These are phyloP conservation scores for Anisogramma anomala DNA, from an alignment of 2,329 filamentous ascomycete genomes.

Conservation along the genomic window DNA sequence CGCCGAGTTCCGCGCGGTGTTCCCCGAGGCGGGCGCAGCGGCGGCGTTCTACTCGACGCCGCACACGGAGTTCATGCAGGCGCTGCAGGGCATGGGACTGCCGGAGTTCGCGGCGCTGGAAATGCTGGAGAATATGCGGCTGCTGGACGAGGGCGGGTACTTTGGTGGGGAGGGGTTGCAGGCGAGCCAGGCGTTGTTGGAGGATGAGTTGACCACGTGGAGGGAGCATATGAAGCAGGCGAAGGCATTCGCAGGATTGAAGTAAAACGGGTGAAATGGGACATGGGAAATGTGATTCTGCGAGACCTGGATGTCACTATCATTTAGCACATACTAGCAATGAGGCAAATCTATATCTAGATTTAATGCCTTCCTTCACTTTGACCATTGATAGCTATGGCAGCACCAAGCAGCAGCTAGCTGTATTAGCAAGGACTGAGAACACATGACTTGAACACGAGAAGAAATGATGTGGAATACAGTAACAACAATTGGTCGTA, in stretches of 20 bases:
- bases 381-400: too few relatives aligned
- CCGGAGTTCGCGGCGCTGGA: constrained; percentile 34
- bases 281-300: too few relatives aligned
- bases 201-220: constrained; percentile 31
- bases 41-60: constrained; percentile 26
- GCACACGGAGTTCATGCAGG: constrained; percentile 30
- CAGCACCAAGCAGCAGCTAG: too few relatives aligned
- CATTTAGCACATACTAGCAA: too few relatives aligned
- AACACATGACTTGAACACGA: too few relatives aligned
- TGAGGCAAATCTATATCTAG: too few relatives aligned
- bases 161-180: constrained; percentile 34
- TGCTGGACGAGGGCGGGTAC: constrained; percentile 42
- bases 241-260: constrained; percentile 25
- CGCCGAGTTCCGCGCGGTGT: constrained; percentile 26
- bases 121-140: constrained; percentile 40
- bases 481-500: too few relatives aligned
- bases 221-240: constrained; percentile 27
- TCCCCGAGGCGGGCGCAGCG: constrained; percentile 28
- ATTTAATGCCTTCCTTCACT: too few relatives aligned
- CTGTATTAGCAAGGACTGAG: too few relatives aligned
- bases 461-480: too few relatives aligned
- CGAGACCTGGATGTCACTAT: too few relatives aligned
- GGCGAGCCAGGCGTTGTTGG: constrained; percentile 25
- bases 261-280: too few relatives aligned
- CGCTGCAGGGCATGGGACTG: constrained; percentile 24